A percentile compares a stretch with the other conserved stretches of the same genome.
Evolutionary conservation across 2,329 filamentous ascomycete species (phyloP).

Genomic region (Aspergillus terreus): DNA sequence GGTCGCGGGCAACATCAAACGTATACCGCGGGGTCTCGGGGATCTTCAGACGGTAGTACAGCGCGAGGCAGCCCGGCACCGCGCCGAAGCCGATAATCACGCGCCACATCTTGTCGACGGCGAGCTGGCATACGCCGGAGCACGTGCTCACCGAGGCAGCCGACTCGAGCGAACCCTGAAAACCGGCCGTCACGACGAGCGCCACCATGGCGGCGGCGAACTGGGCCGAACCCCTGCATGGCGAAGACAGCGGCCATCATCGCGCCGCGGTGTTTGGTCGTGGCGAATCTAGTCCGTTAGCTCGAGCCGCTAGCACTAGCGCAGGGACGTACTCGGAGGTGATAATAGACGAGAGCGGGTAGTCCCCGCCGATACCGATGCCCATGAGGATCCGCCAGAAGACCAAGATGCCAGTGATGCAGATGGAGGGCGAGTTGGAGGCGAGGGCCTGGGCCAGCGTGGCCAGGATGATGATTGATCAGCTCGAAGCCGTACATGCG

Average conservation of each 20-base stretch:
- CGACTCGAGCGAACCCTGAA: constrained; percentile 59
- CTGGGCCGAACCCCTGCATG: constrained; percentile 83
- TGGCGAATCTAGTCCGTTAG: constrained; percentile 59
- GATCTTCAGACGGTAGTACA: constrained; percentile 84
- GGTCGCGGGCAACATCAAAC: constrained; percentile 73
- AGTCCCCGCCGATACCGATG: constrained; percentile 76
- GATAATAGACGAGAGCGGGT: constrained; percentile 77
- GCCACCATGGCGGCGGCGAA: constrained; percentile 71
- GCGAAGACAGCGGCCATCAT: constrained; percentile 87
- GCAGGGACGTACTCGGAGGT: constrained; percentile 61
- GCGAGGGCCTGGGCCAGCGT: constrained; percentile 69
- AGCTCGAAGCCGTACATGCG: constrained; percentile 81
- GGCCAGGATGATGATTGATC: constrained; percentile 73
- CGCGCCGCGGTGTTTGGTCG: constrained; percentile 77
- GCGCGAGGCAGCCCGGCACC: constrained; percentile 72
- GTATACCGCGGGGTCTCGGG: constrained; percentile 87
- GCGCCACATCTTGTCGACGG: constrained; percentile 87
- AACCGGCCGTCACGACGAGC: constrained; percentile 69
- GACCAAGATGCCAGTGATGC: constrained; percentile 56
- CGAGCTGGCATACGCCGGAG: constrained; percentile 59
- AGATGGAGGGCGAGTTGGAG: constrained; percentile 59
- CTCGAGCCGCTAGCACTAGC: neutral
- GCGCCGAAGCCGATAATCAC: constrained; percentile 76
- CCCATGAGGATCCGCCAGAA: constrained; percentile 83
- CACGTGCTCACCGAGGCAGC: constrained; percentile 56